Evolutionary conservation across 2,329 filamentous ascomycete species (phyloP), one percentile per base, ranked within the genome.

Genomic region (Cryphonectria radicalis): DNA sequence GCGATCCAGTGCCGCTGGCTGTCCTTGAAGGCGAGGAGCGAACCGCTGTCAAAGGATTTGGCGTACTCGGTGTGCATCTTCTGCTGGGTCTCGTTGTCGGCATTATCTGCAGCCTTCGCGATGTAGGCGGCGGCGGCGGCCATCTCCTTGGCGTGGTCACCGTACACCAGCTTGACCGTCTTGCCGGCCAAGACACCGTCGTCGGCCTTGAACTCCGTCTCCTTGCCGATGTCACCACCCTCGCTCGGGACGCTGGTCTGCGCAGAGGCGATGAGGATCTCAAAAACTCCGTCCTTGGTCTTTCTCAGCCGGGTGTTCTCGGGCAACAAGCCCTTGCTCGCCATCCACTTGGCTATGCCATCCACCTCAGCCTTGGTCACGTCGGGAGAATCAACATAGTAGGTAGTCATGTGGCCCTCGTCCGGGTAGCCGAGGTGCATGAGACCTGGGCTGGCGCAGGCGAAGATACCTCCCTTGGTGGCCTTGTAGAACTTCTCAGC

Each of bases 1-100:
- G 90, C 89, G 74, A 96, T 93, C 93, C 93, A 96, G 77, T 87
- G 88, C 74, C 92, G 87, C 80, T 96, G 93, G 74, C 90, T 91
- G 78, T 95, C 89, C 81, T 95, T 95, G 84, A 93, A 95, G 17
- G 90, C 90, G 73, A 93, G 86, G 65, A 95, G 85, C 35, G 92
- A 94, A 53, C 93, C 93, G 32, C 87, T 87, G 67, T 88, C 86
- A 76, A 96, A 96, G 0, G 92, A 94, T 76, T 90, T 89, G 72
- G 88, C 89, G 78, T 96, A 96, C 35, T 92, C 89, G 43, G 86
- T 81, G 75, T 93, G 87, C 91, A 94, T 94, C 66, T 89, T 86
- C 81, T 88, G 87, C 79, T 96, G 91, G 17, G 85, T 92, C 17
- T 93, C 90, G 76, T 95, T 95, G 71, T 90, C 90, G 46, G 91